Base-by-base conservation (phyloP, 2,329 filamentous ascomycete species). In the Helicocarpus griseus region DNA sequence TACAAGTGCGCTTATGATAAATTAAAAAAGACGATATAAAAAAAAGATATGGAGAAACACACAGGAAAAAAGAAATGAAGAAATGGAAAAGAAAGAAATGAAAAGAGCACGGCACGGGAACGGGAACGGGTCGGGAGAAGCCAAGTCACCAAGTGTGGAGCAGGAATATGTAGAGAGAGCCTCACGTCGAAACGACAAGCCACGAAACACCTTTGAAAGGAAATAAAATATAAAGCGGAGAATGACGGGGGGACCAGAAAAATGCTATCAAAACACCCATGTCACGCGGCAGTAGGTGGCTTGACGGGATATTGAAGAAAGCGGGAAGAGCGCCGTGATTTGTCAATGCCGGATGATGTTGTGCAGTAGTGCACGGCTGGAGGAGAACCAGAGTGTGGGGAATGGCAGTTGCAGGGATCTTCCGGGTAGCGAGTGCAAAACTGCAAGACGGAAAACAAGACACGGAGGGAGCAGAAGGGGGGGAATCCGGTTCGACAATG, bases 1-100 rank as follows among this genome's bases (percentile, higher is more conserved):
- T 46, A 51, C 39, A 43, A 35, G 29, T n/a, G 35, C 33, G 33
- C 40, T 29, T 35, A 39, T 46, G 19, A 17, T 44, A 51, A 46
- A 19, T 38, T 21, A 21, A 8, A 43, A 26, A 33, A 19, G 6
- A 31, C n/a, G 17, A 39, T 38, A 21, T 29, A 14, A 29, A 8
- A 40, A 7, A 14, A 51, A 19, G 31, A 24, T 21, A 17, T 9
- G 29, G 11, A 21, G 28, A 9, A n/a, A 19, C n/a, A n/a, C n/a
- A n/a, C n/a, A n/a, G n/a, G n/a, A n/a, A 38, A 39, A 46, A 21
- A 39, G 19, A 29, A 8, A 40, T 3, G 21, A 51, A 19, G 31
- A 24, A 29, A 17, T 9, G 29, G 11, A 21, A 44, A 9, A n/a
- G 26, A 51, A n/a, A 22, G 22, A 29, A 19, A 19, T 5, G 24